A percentile compares a stretch with the other conserved stretches of the same genome.
Evolutionary conservation across 2,329 filamentous ascomycete species (phyloP).

Genomic region (Neoarthrinium moseri): DNA sequence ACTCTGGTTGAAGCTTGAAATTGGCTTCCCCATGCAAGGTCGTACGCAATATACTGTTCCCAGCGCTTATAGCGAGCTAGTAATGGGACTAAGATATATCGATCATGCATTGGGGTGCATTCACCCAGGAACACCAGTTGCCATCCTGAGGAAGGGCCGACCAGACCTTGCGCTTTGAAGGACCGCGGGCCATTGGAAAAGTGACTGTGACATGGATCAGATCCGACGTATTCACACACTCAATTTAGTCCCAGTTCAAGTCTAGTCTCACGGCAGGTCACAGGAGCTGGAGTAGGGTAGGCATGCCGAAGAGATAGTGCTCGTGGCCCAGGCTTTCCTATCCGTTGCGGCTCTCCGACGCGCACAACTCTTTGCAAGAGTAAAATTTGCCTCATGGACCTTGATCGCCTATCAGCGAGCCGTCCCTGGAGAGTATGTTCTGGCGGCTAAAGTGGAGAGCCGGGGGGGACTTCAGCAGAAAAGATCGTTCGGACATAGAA

Average conservation of each 20-base stretch:
- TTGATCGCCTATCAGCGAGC: background rate
- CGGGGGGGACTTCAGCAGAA: background rate
- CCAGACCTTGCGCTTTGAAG: background rate
- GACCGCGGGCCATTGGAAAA: no score
- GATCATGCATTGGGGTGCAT: background rate
- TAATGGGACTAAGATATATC: background rate
- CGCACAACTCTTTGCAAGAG: background rate
- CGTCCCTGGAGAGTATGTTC: background rate
- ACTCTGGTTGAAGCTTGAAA: background rate
- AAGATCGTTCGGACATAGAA: background rate
- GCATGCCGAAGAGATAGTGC: no score
- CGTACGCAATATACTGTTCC: background rate
- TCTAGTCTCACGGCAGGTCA: no score
- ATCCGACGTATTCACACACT: no score
- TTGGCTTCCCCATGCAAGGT: background rate
- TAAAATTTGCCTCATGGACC: background rate
- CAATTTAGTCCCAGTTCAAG: no score
- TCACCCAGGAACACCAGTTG: background rate
- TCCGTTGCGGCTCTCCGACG: no score
- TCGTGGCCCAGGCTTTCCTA: no score
- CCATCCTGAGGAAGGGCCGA: background rate
- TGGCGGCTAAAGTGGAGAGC: constrained; percentile 8
- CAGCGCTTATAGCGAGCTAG: no score
- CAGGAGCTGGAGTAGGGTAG: no score
- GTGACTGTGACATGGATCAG: no score